These are phyloP conservation scores for Lachnellula cervina DNA, from an alignment of 2,329 filamentous ascomycete species.

Conservation along the genomic window DNA sequence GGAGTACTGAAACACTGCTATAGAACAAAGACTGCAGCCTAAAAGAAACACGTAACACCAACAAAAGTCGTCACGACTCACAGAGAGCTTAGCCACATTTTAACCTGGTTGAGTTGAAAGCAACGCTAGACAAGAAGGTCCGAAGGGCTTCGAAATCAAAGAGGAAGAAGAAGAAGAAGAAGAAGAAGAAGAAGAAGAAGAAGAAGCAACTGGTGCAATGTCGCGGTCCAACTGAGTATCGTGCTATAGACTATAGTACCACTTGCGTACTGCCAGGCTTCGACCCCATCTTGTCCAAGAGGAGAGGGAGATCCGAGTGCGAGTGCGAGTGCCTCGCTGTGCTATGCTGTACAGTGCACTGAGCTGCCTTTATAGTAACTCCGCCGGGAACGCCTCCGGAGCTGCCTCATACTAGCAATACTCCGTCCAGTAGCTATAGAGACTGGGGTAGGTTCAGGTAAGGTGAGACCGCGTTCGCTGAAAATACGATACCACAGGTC, in stretches of 20 bases:
- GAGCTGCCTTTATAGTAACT: constrained; percentile 4
- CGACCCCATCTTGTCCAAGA: neutral
- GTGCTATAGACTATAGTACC: constrained; percentile 2
- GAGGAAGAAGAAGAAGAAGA: constrained; percentile 3
- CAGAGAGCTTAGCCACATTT: too few relatives aligned
- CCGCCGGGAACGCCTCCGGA: constrained; percentile 9
- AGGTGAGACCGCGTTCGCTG: too few relatives aligned
- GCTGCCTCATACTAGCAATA: neutral
- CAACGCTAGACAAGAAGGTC: constrained; percentile 10
- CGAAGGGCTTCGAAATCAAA: constrained; percentile 6
- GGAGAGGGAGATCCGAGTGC: too few relatives aligned
- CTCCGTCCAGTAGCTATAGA: neutral
- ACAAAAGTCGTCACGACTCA: too few relatives aligned
- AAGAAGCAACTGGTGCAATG: constrained; percentile 12
- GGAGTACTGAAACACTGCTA: too few relatives aligned
- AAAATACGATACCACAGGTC: too few relatives aligned
- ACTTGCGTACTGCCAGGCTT: constrained; percentile 9
- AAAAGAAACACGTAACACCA: constrained; percentile 3
- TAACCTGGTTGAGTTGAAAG: constrained; percentile 9
- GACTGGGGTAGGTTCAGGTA: neutral
- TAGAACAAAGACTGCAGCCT: neutral
- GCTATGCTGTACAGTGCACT: neutral
- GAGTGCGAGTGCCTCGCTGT: neutral
- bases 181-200: constrained; percentile 3
- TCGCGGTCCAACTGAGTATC: constrained; percentile 3